Evolutionary conservation across 345 rosid genomes (phyloP).

Genomic region (Hibiscus mutabilis): DNA sequence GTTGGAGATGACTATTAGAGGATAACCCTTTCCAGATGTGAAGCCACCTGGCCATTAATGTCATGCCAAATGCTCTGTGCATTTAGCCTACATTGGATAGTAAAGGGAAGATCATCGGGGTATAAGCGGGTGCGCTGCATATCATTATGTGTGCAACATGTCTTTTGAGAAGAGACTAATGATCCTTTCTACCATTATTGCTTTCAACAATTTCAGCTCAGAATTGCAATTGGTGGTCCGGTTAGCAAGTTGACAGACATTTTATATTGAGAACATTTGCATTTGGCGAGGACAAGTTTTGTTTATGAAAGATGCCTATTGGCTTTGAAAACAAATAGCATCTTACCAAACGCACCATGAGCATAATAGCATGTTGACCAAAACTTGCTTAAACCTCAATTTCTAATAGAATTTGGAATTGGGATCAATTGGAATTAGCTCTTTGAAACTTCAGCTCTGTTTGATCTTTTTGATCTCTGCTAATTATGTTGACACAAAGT

Average conservation of each 20-base stretch:
- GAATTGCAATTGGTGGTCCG: background rate
- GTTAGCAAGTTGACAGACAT: background rate
- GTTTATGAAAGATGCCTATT: background rate
- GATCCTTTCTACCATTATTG: no score
- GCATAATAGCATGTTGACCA: background rate
- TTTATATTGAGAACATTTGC: background rate
- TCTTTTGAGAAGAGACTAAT: no score
- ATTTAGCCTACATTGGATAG: no score
- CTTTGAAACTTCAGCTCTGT: background rate
- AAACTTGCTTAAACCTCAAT: background rate
- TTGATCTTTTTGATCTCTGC: background rate
- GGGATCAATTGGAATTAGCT: background rate
- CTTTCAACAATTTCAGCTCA: background rate
- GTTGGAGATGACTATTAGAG: background rate
- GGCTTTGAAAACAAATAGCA: background rate
- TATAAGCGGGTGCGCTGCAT: no score
- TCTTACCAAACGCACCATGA: background rate
- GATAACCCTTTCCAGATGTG: background rate
- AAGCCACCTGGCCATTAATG: background rate
- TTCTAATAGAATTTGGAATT: background rate
- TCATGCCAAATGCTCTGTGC: no score
- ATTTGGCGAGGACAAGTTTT: background rate
- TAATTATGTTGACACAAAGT: background rate
- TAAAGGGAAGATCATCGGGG: no score
- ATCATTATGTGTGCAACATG: no score